A percentile compares a stretch with the other conserved stretches of the same genome.
phyloP scores from a whole-genome alignment of 768 basidiomycete genomes.

The Trametopsis cervina region DNA sequence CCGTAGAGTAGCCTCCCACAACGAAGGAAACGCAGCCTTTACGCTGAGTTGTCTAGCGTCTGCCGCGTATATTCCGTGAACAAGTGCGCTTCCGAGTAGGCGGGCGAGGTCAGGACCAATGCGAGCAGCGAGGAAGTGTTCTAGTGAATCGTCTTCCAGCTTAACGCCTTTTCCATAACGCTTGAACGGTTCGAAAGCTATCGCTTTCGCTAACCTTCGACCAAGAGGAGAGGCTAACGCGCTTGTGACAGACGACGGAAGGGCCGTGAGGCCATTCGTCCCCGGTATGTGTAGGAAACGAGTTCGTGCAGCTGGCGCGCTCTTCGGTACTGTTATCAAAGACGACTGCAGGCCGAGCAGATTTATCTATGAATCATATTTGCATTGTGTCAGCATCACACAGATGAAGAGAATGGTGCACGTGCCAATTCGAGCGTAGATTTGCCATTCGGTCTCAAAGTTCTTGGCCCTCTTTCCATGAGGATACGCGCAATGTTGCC shows the following conservation, averaged over 20 bases:
- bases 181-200: slow-evolving; percentile 52
- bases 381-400: neutral
- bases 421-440: slow-evolving; percentile 76
- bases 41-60: slow-evolving; percentile 73
- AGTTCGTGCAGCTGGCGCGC: slow-evolving; percentile 66
- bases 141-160: slow-evolving; percentile 68
- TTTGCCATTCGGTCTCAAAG: slow-evolving; percentile 70
- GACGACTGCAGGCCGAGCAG: slow-evolving; percentile 55
- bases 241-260: slow-evolving; percentile 37
- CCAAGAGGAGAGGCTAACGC: slow-evolving; percentile 32
- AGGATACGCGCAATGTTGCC: slow-evolving; percentile 37
- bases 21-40: slow-evolving; percentile 65
- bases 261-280: slow-evolving; percentile 40
- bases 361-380: slow-evolving; percentile 50
- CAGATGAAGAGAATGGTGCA: slow-evolving; percentile 9
- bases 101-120: slow-evolving; percentile 71
- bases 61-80: slow-evolving; percentile 91
- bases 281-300: slow-evolving; percentile 64
- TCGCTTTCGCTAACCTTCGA: slow-evolving; percentile 42
- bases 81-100: slow-evolving; percentile 66
- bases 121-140: slow-evolving; percentile 66
- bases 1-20: slow-evolving; percentile 64
- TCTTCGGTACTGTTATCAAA: slow-evolving; percentile 59
- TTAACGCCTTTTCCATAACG: neutral
- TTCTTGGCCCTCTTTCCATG: slow-evolving; percentile 84